Conservation (phyloP, 257 asterid genomes). For the Leptodermis oblonga region DNA sequence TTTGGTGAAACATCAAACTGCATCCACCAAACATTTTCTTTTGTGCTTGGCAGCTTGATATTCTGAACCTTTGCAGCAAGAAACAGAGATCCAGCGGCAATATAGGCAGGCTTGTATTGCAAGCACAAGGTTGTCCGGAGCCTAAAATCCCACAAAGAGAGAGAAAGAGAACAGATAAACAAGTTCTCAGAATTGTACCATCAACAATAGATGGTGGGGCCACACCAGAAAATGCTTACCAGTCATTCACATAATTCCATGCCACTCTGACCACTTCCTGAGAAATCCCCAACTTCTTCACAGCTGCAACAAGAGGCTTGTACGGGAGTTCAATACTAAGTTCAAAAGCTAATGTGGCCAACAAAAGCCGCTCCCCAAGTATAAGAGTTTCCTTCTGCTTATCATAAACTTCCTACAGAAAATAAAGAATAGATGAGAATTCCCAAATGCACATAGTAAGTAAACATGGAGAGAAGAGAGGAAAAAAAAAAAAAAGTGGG, state of each 20-base stretch:
- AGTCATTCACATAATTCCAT: constrained; percentile 66
- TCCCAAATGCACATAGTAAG: constrained; percentile 4
- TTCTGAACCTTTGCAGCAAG: constrained; percentile 54
- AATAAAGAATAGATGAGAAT: constrained; percentile 15
- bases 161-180: constrained; percentile 1
- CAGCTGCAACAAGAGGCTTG: constrained; percentile 52
- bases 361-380: constrained; percentile 46
- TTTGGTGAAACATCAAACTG: constrained; percentile 57
- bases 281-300: constrained; percentile 41
- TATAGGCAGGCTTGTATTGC: constrained; percentile 57
- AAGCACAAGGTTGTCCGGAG: constrained; percentile 52
- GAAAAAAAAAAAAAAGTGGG: background rate
- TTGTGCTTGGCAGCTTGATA: constrained; percentile 39
- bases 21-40: constrained; percentile 61
- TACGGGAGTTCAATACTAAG: constrained; percentile 57
- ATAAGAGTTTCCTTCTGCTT: constrained; percentile 43
- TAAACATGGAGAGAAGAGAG: background rate
- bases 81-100: constrained; percentile 57
- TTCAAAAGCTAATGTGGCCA: constrained; percentile 57
- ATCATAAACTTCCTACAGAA: constrained; percentile 42
- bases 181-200: background rate
- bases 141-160: constrained; percentile 30
- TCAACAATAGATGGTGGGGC: background rate
- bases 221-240: constrained; percentile 27
- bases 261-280: constrained; percentile 48